Base-by-base conservation (phyloP, 768 basidiomycete genomes). In the Pulveroboletus ravenelii region DNA sequence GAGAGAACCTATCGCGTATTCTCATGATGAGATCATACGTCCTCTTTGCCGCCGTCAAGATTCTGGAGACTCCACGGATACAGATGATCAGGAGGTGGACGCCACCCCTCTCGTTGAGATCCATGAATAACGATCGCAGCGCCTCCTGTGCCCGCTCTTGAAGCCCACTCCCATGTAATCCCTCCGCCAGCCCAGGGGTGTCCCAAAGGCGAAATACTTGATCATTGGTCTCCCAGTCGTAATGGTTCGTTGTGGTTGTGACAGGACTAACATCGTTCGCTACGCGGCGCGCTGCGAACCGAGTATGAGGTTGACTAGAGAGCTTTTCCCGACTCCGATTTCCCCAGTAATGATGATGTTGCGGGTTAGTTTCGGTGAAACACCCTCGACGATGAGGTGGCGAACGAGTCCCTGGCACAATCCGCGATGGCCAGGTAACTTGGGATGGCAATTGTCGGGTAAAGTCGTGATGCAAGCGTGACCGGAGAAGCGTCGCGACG, bases 101-200 rank as follows among this genome's bases (percentile, higher is more conserved):
- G 3, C 60, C 64, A 7, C 60, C 54, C 25, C 30, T 48, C 40
- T 58, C 56, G 40, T 60, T 50, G 47, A 64, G 56, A 7, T 64
- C 58, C 40, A 6, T n/a, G 45, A 64, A 57, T 31, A 64, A 25
- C 13, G 45, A 39, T 31, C 62, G 62, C 29, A 64, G 36, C 6
- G 48, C 51, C 14, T 64, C 60, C 32, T 56, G 52, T 6, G 60
- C 47, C 4, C 60, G 56, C 34, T 54, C 56, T 31, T 64, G 56
- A 10, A 31, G 17, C 7, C 47, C 52, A 17, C 47, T 52, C 31
- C 62, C 62, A 6, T 50, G 52, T 23, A 54, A 45, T 13, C 53
- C 57, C 35, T 67, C 66, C 23, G 55, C 57, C n/a, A 67, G 50
- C 6, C 68, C 69, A 10, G 59, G 60, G 8, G 68, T 70, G 27